phyloP scores from a whole-genome alignment of 305 asterid species.

The Andrographis paniculata region DNA sequence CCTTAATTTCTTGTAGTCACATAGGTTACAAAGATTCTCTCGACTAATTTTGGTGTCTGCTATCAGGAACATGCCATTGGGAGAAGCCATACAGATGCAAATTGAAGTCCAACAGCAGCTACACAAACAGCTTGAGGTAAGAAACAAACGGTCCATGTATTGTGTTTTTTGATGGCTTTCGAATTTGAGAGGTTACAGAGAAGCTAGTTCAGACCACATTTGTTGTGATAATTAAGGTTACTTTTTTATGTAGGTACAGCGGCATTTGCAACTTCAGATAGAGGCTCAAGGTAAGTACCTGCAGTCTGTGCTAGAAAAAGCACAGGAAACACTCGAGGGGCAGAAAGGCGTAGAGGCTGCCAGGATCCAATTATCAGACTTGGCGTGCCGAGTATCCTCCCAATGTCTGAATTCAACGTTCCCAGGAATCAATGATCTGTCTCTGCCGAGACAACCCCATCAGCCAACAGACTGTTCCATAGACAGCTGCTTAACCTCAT shows the following conservation, averaged over 20 bases:
- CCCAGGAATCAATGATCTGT: conserved; percentile 38
- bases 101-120: conserved; percentile 72
- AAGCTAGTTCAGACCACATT: neutral
- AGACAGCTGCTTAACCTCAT: conserved; percentile 66
- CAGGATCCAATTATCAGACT: conserved; percentile 60
- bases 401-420: conserved; percentile 59
- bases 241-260: conserved; percentile 53
- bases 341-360: conserved; percentile 76
- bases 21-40: neutral
- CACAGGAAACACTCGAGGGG: conserved; percentile 81
- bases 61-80: conserved; percentile 54
- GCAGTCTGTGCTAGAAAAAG: conserved; percentile 80
- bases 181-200: neutral
- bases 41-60: conserved; percentile 8
- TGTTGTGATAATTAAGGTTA: neutral
- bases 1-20: neutral
- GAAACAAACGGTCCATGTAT: neutral
- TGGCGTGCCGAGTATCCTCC: conserved; percentile 59
- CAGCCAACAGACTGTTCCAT: conserved; percentile 52
- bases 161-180: neutral
- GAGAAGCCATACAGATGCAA: conserved; percentile 83
- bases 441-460: conserved; percentile 35
- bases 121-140: conserved; percentile 86
- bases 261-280: conserved; percentile 74
- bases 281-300: conserved; percentile 86